Base-by-base conservation (phyloP, 2,329 filamentous ascomycete genomes). In the Microdochium trichocladiopsis region DNA sequence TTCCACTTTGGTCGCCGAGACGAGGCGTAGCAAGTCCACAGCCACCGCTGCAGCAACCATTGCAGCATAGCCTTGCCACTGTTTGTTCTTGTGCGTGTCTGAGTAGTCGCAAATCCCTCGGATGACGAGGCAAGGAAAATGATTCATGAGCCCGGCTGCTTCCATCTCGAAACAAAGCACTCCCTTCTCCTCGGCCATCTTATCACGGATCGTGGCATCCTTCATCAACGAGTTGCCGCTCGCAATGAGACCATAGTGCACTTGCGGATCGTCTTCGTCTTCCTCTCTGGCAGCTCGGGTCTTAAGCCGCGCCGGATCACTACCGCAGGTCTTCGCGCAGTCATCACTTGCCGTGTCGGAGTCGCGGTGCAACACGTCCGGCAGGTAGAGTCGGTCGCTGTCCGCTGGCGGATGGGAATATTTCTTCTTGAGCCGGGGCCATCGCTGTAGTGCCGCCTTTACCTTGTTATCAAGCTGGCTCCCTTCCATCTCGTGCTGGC, bases 241-340 rank as follows among this genome's bases (percentile, higher is more conserved):
- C 1, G 65, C 68, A 51, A 72, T 69, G 0, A 64, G 25, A 0
- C 69, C 70, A 25, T 67, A 68, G 50, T 70, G 66, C 2, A 71
- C 53, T 11, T 47, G 33, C 6, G 62, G 60, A 41, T 59, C 58
- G 49, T 62, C 56, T 1, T 60, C 52, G 2, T 57, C 36, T 51
- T 59, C 51, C 10, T 23, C 47, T n/a, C 37, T n/a, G 54, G 22
- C 23, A 53, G 25, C 11, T 55, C 61, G 58, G 18, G n/a, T 21
- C 21, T 59, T 51, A 31, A 61, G 49, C 22, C 57, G 55, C 51
- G 52, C 50, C 50, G 47, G 49, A 52, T 58, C 55, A 52, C 51
- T 47, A 37, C 59, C 55, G 53, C 60, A 63, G 48, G 55, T 48
- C 49, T 14, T 50, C 21, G 33, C 47, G 53, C 59, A 60, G 28